Base-by-base conservation (phyloP, 306 rosid species). In the Vachellia pachyceras region DNA sequence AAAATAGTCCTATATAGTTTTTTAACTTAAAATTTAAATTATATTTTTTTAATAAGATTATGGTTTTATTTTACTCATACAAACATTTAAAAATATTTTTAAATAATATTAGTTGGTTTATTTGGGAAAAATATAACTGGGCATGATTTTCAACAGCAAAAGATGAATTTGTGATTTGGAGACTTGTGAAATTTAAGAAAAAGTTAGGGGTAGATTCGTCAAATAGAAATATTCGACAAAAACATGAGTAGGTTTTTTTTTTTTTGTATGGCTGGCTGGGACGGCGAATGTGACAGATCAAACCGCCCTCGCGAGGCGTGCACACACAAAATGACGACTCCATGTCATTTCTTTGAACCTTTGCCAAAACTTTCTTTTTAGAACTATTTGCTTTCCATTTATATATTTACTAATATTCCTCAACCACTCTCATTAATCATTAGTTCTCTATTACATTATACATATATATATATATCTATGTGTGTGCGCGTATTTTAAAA, bases 271-370 rank as follows among this genome's bases (percentile, higher is more conserved):
- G 84, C 66, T 78, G 86, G 87, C 33, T 29, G 2, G 94, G 90
- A 88, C 89, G 93, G 89, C 89, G 81, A n/a, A 77, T 74, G 80
- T 69, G 79, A 86, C 97, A 97, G 97, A 86, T 92, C 94, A 86
- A 86, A 87, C 97, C 97, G 94, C 86, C 98, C 94, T 83, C 71
- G 3, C 41, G 1, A 33, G 36, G 52, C 46, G 45, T 55, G 83
- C 87, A 46, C 46, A 69, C 75, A 40, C 44, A 44, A 44, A 81
- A 78, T 78, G 89, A 83, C 82, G 64, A 46, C 77, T 5, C 3
- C 13, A 4, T 61, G 82, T 77, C 83, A 58, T 76, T 84, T 88
- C 82, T 67, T 73, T 13, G 5, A 69, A 69, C 78, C 17, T 71
- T 65, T 69, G n/a, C 58, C 57, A 17, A 17, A 55, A 39, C 25